Base-by-base conservation (phyloP, 352 stramenopile species). In the Phytopythium litorale region DNA sequence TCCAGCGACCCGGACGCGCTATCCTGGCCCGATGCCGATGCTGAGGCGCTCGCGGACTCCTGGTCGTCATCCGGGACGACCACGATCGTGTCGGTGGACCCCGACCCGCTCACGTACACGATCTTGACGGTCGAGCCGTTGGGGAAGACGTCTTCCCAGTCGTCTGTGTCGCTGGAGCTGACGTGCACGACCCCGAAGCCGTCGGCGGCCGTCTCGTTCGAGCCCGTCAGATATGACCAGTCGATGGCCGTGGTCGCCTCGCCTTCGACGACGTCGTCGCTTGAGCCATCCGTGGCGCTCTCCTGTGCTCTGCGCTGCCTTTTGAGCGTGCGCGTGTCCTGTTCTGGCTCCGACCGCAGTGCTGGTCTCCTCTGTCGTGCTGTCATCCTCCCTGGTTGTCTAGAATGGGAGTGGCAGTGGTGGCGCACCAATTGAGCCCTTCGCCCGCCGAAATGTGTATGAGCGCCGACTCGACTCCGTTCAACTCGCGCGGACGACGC, bases 41-140 rank as follows among this genome's bases (percentile, higher is more conserved):
- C 30, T 5, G 50, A 59, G 18, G 30, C 45, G 9, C 60, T 58
- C 38, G 13, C 55, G 30, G 66, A 64, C 46, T 58, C 45, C 11
- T 32, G 60, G 25, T 38, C 62, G 38, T 65, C 63, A n/a, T 71
- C 58, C 1, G 72, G 70, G 30, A 78, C 54, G 30, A 80, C 60
- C 4, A 80, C 53, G 56, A 80, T 68, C 50, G 76, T 64, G 50
- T 68, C 61, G 19, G 53, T 66, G 7, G 72, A 76, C 15, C 69
- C 64, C 7, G 70, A 73, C 6, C 73, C 68, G 7, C 49, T 45
- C 62, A 65, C 33, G 60, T 81, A 79, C 21, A 76, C 45, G 70
- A 86, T 76, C 42, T 68, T 71, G 35, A 77, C 74, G 11, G 63
- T 81, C n/a, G 70, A 68, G 23, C 69, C 70, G 45, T 80, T 83